Percentiles rank a stretch among this genome's conserved stretches.
These are phyloP conservation scores for Sarocladiaceae sp. DNA, from an alignment of 2,329 filamentous ascomycete species.

Conservation along the genomic window DNA sequence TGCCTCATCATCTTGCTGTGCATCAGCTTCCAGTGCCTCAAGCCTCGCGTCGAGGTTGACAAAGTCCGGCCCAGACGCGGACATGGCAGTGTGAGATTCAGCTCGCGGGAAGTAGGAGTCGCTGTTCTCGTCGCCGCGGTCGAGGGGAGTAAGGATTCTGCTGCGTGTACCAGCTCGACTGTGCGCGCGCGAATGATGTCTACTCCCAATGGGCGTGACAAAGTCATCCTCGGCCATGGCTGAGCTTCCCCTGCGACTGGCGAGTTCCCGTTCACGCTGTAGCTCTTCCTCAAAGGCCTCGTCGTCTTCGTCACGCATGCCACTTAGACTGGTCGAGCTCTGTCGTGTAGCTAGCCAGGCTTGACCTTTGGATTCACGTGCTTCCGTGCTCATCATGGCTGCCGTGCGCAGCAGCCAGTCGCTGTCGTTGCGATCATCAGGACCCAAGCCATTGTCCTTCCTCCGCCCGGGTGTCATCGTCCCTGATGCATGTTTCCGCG, in stretches of 20 bases:
- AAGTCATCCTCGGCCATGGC: conserved; percentile 33
- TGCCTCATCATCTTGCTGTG: conserved; percentile 52
- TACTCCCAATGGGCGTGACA: conserved; percentile 36
- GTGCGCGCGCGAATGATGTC: conserved; percentile 42
- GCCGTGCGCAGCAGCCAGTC: conserved; percentile 65
- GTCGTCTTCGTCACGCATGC: conserved; percentile 46
- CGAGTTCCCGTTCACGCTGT: conserved; percentile 43
- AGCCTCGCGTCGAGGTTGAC: conserved; percentile 58
- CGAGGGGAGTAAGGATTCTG: conserved; percentile 41
- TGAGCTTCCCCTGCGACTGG: conserved; percentile 42
- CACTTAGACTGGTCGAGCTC: conserved; percentile 59
- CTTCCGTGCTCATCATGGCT: conserved; percentile 56
- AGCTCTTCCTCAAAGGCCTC: conserved; percentile 49
- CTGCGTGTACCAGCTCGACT: conserved; percentile 41
- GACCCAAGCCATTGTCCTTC: conserved; percentile 17
- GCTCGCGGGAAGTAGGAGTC: conserved; percentile 40
- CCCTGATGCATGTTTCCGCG: conserved; percentile 22
- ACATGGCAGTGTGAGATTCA: conserved; percentile 22
- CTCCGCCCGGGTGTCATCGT: conserved; percentile 31
- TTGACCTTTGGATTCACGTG: conserved; percentile 65
- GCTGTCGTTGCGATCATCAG: conserved; percentile 41
- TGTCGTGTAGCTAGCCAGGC: conserved; percentile 63
- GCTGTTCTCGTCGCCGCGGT: conserved; percentile 27
- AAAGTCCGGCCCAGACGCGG: conserved; percentile 54
- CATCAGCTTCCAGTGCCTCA: conserved; percentile 49